Base-by-base conservation (phyloP, 306 rosid species). In the Cicer pinnatifidum region DNA sequence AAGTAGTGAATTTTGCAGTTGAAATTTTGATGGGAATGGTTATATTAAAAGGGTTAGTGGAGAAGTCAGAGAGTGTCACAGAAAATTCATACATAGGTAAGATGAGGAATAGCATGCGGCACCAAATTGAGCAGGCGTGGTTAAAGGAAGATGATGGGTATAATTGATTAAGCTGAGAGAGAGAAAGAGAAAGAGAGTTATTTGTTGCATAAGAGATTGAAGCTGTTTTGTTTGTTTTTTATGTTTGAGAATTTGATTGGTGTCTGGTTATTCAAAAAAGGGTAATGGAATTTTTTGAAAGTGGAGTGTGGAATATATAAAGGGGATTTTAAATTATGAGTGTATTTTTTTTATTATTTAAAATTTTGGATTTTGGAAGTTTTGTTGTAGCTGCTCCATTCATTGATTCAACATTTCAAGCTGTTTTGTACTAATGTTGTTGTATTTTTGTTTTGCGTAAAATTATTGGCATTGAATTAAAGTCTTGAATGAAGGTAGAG, bases 101-200 rank as follows among this genome's bases (percentile, higher is more conserved):
- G 11, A 23, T 51, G 47, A 67, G 53, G 65, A 51, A 11, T 57
- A 45, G 74, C 80, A 63, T 78, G 85, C 85, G 73, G 58, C 74
- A 62, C 75, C 75, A 78, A 73, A 73, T 72, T 77, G 69, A 69
- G 83, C 37, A 73, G 57, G 78, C 81, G 83, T 79, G 86, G 43
- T 35, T 41, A 48, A 70, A 65, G 62, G 83, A 35, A 54, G 73
- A 73, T 81, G 77, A 69, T 82, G 83, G 83, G 78, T 74, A 71
- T 40, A 82, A 75, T 78, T 60, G 80, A 82, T 78, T 64, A 61
- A 51, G 51, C 40, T 28, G 74, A 61, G 46, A 15, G 38, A 65
- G 37, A 20, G 52, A 44, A 19, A 71, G 38, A 58, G 38, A 46
- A 16, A 44, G 64, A 62, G 28, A 33, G 72, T 40, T 72, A 58